A percentile compares a stretch with the other conserved stretches of the same genome.
These are phyloP conservation scores for Schizophyllum commune DNA, from an alignment of 1,284 basidiomycete genomes.

Conservation along the genomic window DNA sequence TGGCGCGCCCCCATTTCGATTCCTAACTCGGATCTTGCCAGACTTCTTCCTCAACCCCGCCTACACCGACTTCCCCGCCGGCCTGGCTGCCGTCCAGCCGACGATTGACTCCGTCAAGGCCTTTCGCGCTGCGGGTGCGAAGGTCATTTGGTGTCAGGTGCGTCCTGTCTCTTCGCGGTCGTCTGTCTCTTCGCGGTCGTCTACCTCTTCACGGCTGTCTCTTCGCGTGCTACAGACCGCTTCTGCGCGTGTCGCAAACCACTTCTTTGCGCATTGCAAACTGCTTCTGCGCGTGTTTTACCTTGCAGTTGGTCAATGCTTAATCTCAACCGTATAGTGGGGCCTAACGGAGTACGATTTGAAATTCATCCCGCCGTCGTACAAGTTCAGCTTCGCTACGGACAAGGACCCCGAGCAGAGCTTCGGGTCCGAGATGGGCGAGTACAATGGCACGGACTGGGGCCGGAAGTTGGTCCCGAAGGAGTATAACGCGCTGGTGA, in stretches of 20 bases:
- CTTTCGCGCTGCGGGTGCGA: conserved; percentile 44
- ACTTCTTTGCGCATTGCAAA: too few relatives aligned
- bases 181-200: not conserved
- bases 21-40: conserved; percentile 1
- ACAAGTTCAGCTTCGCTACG: conserved; percentile 44
- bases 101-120: conserved; percentile 40
- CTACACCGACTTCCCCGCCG: conserved; percentile 45
- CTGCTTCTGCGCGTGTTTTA: too few relatives aligned
- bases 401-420: conserved; percentile 22
- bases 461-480: conserved; percentile 24
- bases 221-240: too few relatives aligned
- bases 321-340: too few relatives aligned
- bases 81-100: conserved; percentile 51
- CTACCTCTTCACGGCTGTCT: too few relatives aligned
- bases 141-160: conserved; percentile 60
- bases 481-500: conserved; percentile 1
- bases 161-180: not conserved
- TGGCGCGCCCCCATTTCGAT: not conserved
- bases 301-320: too few relatives aligned
- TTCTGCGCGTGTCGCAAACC: too few relatives aligned
- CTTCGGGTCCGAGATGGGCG: conserved; percentile 43
- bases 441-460: not conserved
- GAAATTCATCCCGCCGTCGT: conserved; percentile 51
- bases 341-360: conserved; percentile 59
- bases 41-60: conserved; percentile 65